Evolutionary conservation across 2,329 filamentous ascomycete genomes (phyloP), one percentile per base, ranked within the genome.

Genomic region (Colletotrichum australisinense): DNA sequence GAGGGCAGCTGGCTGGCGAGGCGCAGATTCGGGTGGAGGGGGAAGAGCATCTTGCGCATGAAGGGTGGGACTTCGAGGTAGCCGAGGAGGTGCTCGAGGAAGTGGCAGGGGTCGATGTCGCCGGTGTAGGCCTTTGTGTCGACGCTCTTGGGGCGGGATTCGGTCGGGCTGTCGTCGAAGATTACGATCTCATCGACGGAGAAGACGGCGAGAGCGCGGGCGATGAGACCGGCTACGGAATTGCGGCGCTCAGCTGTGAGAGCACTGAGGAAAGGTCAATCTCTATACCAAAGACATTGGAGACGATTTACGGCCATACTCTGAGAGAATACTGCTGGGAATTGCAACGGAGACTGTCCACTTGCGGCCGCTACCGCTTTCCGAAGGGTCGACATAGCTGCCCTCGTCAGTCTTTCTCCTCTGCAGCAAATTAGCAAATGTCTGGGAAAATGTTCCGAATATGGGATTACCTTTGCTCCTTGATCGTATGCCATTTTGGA

Each of bases 11-110:
- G 87, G 8, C 94, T 94, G 52, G 93, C 94, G 14, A 90, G 90
- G 52, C 90, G 87, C 55, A 97, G 86, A 79, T 97, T 95, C 11
- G 93, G 91, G 79, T 97, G 94, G 75, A 95, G 85, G 1, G 93
- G 92, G 77, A 97, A 96, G 4, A 97, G 86, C 2, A 88, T 83
- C 80, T 92, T 92, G 77, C 94, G 91, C 83, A 97, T 91, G 82
- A 97, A 93, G 1, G 94, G 94, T 35, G 95, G 95, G 5, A 93
- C 93, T 82, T 97, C 95, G 73, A 97, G 90, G 83, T 95, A 97
- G 73, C 90, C 92, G 8, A 97, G 86, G 7, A 97, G 84, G 79
- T 97, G 94, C 63, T 91, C 88, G 26, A 97, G 87, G 83, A 96
- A 97, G 83, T 95, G 93, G 72, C 91, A 91, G 1, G 94, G 94